phyloP scores from a whole-genome alignment of 495 filamentous ascomycete genomes.

The Xylaria telfairii region DNA sequence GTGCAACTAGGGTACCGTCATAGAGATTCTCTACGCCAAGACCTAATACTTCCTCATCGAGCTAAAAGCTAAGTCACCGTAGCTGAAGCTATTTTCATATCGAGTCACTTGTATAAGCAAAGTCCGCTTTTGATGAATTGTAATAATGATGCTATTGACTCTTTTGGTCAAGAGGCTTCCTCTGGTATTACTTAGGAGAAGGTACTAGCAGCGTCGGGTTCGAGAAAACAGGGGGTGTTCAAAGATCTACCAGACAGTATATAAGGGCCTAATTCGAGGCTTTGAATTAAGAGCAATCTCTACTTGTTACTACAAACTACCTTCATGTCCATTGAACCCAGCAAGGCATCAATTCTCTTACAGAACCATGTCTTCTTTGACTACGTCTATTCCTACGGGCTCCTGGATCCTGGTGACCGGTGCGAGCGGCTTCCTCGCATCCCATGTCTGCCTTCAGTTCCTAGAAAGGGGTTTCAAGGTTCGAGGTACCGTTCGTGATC shows the following conservation, averaged over 20 bases:
- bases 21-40: background rate
- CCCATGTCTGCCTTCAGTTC: slow-evolving; percentile 54
- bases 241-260: background rate
- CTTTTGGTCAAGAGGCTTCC: background rate
- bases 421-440: slow-evolving; percentile 59
- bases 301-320: background rate
- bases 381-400: slow-evolving; percentile 23
- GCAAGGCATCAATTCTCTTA: background rate
- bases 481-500: slow-evolving; percentile 54
- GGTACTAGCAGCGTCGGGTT: background rate
- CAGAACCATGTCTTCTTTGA: slow-evolving; percentile 4
- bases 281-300: background rate
- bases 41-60: background rate
- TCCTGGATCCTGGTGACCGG: slow-evolving; percentile 57
- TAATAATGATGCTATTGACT: background rate
- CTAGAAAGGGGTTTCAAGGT: slow-evolving; percentile 57
- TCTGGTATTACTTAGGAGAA: background rate
- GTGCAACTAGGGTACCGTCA: too few relatives aligned
- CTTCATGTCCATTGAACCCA: background rate
- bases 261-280: background rate
- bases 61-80: background rate
- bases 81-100: background rate
- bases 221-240: background rate
- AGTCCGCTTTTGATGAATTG: background rate
- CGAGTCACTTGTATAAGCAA: background rate